A percentile compares a stretch with the other conserved stretches of the same genome.
These are phyloP conservation scores for Eutreptiella sp. DNA, from an alignment of 208 protist genomes.

Conservation along the genomic window DNA sequence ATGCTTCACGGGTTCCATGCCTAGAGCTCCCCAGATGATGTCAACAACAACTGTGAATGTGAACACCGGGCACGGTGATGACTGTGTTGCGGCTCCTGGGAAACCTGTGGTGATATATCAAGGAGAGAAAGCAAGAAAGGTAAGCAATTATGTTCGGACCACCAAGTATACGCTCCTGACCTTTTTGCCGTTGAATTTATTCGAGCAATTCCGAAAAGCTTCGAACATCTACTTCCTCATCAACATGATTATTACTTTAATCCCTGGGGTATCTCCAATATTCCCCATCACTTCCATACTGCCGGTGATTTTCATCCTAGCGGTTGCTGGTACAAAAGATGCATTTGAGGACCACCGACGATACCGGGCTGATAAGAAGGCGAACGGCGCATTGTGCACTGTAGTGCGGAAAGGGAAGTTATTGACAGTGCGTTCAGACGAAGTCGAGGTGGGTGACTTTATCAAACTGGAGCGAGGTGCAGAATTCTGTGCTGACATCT, in stretches of 20 bases:
- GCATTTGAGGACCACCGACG: slow-evolving; percentile 74
- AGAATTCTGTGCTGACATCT: slow-evolving; percentile 50
- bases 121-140: too few species aligned
- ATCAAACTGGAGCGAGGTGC: slow-evolving; percentile 55
- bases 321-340: slow-evolving; percentile 76
- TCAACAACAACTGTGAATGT: too few species aligned
- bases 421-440: slow-evolving; percentile 43
- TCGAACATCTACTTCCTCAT: slow-evolving; percentile 92
- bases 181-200: slow-evolving; percentile 83
- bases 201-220: slow-evolving; percentile 80
- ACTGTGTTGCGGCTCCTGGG: too few species aligned
- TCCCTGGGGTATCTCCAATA: slow-evolving; percentile 78
- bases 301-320: slow-evolving; percentile 79
- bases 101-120: too few species aligned
- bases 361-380: slow-evolving; percentile 59
- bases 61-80: too few species aligned
- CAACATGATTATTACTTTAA: slow-evolving; percentile 76
- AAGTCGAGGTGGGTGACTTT: slow-evolving; percentile 70
- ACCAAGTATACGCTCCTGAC: slow-evolving; percentile 81
- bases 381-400: slow-evolving; percentile 50
- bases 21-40: too few species aligned
- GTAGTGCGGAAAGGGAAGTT: slow-evolving; percentile 45
- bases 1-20: too few species aligned
- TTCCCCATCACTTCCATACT: slow-evolving; percentile 73
- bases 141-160: slow-evolving; percentile 80